Evolutionary conservation across 306 rosid genomes (phyloP).

Genomic region (Canavalia gladiata): DNA sequence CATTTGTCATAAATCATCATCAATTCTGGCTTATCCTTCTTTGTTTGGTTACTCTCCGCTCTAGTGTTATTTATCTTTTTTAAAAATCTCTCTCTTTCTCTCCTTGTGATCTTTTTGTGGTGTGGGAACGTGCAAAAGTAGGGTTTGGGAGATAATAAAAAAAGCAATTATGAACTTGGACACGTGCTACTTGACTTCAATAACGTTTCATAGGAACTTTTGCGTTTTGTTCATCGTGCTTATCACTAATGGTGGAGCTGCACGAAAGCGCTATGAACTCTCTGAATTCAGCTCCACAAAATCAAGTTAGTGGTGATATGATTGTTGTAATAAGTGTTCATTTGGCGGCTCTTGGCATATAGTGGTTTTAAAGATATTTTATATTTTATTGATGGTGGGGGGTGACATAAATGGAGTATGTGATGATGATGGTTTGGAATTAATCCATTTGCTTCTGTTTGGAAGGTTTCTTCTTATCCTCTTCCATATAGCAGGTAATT

Average conservation of each 20-base stretch:
- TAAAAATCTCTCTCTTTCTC: background rate
- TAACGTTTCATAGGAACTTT: background rate
- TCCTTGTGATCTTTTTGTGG: background rate
- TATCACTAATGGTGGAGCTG: constrained; percentile 16
- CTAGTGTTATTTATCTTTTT: background rate
- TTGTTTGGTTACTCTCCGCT: background rate
- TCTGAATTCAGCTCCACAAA: constrained; percentile 1
- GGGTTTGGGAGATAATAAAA: constrained; percentile 6
- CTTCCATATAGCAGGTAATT: constrained; percentile 46
- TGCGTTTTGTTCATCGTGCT: constrained; percentile 25
- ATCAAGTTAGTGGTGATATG: background rate
- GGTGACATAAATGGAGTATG: constrained; percentile 4
- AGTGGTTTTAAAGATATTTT: background rate
- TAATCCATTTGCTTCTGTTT: background rate
- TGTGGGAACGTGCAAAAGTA: background rate
- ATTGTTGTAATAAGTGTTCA: background rate
- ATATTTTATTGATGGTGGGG: constrained; percentile 21
- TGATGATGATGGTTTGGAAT: constrained; percentile 35
- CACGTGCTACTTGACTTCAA: constrained; percentile 1
- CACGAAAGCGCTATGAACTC: constrained; percentile 24
- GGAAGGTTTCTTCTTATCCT: constrained; percentile 42
- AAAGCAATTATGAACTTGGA: constrained; percentile 36
- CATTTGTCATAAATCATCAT: background rate
- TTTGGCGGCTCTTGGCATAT: constrained; percentile 16
- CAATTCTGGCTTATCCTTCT: background rate